phyloP scores from a whole-genome alignment of 2,329 filamentous ascomycete genomes.

The Fusarium setosum region DNA sequence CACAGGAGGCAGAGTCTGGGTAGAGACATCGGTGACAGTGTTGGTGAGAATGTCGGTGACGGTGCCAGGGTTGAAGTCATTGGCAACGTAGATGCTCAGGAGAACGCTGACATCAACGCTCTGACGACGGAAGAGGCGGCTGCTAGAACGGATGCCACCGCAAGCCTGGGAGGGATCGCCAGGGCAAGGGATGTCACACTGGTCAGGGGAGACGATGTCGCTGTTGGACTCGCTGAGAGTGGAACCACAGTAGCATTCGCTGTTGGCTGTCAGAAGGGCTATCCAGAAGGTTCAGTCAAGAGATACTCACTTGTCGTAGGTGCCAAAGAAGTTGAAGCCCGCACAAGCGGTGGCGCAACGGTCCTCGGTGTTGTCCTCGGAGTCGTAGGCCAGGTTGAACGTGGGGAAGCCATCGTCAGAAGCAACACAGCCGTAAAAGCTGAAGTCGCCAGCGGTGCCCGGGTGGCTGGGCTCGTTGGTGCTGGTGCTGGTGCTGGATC shows the following conservation, averaged over 20 bases:
- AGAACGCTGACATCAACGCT: slow-evolving; percentile 34
- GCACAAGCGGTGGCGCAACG: slow-evolving; percentile 41
- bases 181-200: slow-evolving; percentile 45
- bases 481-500: slow-evolving; percentile 5
- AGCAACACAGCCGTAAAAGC: slow-evolving; percentile 43
- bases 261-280: slow-evolving; percentile 13
- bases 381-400: slow-evolving; percentile 31
- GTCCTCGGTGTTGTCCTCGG: slow-evolving; percentile 26
- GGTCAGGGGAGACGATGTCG: slow-evolving; percentile 11
- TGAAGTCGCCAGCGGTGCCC: slow-evolving; percentile 26
- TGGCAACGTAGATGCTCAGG: slow-evolving; percentile 35
- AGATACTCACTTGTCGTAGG: slow-evolving; percentile 36
- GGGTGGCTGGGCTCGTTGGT: slow-evolving; percentile 21
- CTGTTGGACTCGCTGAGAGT: slow-evolving; percentile 17
- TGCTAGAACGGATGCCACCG: slow-evolving; percentile 34
- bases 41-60: slow-evolving; percentile 7
- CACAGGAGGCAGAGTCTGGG: slow-evolving; percentile 41
- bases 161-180: slow-evolving; percentile 39
- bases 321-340: slow-evolving; percentile 40
- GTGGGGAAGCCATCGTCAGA: slow-evolving; percentile 42
- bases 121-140: slow-evolving; percentile 38
- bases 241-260: slow-evolving; percentile 47
- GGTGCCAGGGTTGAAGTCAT: slow-evolving; percentile 19
- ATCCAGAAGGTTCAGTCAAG: no score
- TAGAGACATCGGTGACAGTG: slow-evolving; percentile 33